Evolutionary conservation across 805 yeast species (phyloP), one percentile per base, ranked within the genome.

Genomic region (Suhomyces canberraensis): DNA sequence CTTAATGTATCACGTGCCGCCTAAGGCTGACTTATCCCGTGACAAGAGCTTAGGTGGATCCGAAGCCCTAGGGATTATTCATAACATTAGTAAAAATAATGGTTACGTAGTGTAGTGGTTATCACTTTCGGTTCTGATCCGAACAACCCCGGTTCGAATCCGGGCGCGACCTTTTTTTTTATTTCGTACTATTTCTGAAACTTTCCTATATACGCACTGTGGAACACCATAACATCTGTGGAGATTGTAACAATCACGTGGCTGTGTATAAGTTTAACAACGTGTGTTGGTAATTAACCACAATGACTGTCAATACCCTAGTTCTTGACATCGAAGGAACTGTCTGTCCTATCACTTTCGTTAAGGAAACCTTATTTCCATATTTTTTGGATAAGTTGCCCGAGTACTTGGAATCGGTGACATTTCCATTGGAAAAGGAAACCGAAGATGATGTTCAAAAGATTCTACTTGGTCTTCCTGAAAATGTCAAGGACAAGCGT

Each of bases 241-340:
- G n/a, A n/a, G n/a, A n/a, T n/a, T n/a, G n/a, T n/a, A n/a, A n/a
- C n/a, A n/a, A n/a, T n/a, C n/a, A n/a, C n/a, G n/a, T n/a, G n/a
- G n/a, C n/a, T n/a, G n/a, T n/a, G n/a, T n/a, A n/a, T n/a, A n/a
- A n/a, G n/a, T n/a, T n/a, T n/a, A n/a, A n/a, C n/a, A n/a, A n/a
- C n/a, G n/a, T n/a, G n/a, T n/a, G n/a, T n/a, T n/a, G n/a, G n/a
- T n/a, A n/a, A n/a, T n/a, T n/a, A n/a, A n/a, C n/a, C 29, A 13
- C 6, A 7, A 32, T 32, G 35, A 11, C 35, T 2, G 35, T 41
- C 19, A 26, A 34, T 13, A 36, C 42, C 6, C 34, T 76, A 8
- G 56, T 84, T 2, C 67, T 89, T 4, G 95, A 87, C 47, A 87
- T 88, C 24, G 98, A 90, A 55, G 98, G 98, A 13, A 90, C 97